Evolutionary conservation across 371 early-diverging fungal genomes (phyloP).

Genomic region (Cladochytrium tenue): DNA sequence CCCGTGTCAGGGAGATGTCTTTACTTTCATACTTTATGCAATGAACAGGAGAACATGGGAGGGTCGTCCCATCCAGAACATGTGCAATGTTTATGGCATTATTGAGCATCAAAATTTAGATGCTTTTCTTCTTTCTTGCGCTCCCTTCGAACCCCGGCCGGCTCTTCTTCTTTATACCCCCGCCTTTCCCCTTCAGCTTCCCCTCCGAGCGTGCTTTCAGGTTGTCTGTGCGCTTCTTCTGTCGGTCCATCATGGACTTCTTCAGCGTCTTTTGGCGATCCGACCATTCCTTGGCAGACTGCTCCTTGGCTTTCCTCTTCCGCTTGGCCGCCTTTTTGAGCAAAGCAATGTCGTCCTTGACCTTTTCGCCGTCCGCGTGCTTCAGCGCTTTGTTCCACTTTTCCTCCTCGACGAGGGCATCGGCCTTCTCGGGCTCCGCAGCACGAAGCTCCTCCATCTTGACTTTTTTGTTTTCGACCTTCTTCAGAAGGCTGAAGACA

Average conservation of each 20-base stretch:
- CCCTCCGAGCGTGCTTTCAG: slow-evolving; percentile 71
- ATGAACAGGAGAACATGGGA: too few relatives aligned
- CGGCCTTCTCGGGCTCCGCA: slow-evolving; percentile 70
- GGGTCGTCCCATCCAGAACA: too few relatives aligned
- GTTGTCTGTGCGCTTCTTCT: slow-evolving; percentile 75
- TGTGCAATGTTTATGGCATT: too few relatives aligned
- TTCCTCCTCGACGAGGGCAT: slow-evolving; percentile 68
- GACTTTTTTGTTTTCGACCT: slow-evolving; percentile 74
- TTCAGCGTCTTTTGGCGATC: slow-evolving; percentile 71
- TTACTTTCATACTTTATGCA: too few relatives aligned
- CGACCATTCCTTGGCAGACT: slow-evolving; percentile 78
- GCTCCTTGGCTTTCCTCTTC: slow-evolving; percentile 76
- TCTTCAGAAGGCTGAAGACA: slow-evolving; percentile 72
- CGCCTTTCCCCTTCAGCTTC: slow-evolving; percentile 62
- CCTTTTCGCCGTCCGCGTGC: slow-evolving; percentile 82
- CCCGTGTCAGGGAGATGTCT: too few relatives aligned
- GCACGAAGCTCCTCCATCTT: slow-evolving; percentile 73
- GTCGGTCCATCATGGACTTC: slow-evolving; percentile 64
- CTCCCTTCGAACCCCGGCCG: slow-evolving; percentile 42
- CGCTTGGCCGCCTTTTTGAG: slow-evolving; percentile 88
- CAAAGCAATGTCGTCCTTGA: slow-evolving; percentile 85
- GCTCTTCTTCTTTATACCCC: slow-evolving; percentile 69
- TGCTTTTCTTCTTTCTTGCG: slow-evolving; percentile 25
- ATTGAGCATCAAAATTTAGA: too few relatives aligned
- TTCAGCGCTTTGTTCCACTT: slow-evolving; percentile 78